phyloP scores from a whole-genome alignment of 352 stramenopile genomes.

The Nothophytophthora sp. region DNA sequence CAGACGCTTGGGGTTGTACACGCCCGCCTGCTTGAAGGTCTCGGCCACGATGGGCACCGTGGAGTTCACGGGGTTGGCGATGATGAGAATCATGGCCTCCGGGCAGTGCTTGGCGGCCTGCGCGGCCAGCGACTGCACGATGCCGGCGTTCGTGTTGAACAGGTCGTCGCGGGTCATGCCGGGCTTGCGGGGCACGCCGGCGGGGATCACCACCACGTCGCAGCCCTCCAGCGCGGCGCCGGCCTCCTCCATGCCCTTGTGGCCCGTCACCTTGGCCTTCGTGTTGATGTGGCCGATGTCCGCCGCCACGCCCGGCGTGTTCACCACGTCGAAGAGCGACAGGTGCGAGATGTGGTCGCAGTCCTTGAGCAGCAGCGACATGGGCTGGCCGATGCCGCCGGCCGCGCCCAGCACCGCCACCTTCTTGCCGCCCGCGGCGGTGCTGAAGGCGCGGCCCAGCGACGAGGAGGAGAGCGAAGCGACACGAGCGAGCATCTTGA shows the following conservation, averaged over 20 bases:
- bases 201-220: constrained; percentile 99
- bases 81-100: constrained; percentile 96
- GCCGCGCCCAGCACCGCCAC: constrained; percentile 91
- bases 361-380: constrained; percentile 99
- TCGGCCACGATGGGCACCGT: constrained; percentile 99
- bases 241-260: constrained; percentile 82
- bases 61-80: constrained; percentile 99
- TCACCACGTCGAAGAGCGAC: constrained; percentile 98
- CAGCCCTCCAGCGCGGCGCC: constrained; percentile 68
- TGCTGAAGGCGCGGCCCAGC: constrained; percentile 57
- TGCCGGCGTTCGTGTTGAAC: constrained; percentile 96
- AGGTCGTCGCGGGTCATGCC: constrained; percentile 97
- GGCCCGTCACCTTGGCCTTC: constrained; percentile 67
- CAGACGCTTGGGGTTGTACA: constrained; percentile 98
- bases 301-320: constrained; percentile 97
- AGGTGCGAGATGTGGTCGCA: constrained; percentile 96
- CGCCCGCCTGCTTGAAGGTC: constrained; percentile 95
- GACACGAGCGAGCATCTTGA: constrained; percentile 23
- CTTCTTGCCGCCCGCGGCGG: constrained; percentile 67
- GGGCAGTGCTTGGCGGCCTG: constrained; percentile 96
- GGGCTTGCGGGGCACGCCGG: constrained; percentile 99
- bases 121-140: constrained; percentile 96
- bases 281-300: constrained; percentile 96
- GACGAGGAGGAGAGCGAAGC: constrained; percentile 13
- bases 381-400: constrained; percentile 98